These are phyloP conservation scores for Gaultheria prostrata DNA, from an alignment of 148 eudicot genomes.

Conservation along the genomic window DNA sequence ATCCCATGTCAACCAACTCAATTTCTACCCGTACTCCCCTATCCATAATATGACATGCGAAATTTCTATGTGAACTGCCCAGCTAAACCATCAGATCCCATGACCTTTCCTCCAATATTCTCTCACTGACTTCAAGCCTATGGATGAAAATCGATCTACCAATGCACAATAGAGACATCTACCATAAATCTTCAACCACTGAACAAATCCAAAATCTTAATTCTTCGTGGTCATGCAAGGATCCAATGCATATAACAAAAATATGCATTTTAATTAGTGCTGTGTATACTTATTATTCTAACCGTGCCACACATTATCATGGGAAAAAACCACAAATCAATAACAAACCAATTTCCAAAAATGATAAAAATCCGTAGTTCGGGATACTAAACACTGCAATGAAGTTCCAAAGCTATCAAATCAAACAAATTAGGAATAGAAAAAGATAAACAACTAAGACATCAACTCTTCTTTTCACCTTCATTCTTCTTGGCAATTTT, in stretches of 20 bases:
- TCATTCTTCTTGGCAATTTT: constrained; percentile 52
- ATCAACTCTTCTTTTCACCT: constrained; percentile 52
- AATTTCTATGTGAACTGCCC: not conserved
- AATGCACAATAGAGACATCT: not conserved
- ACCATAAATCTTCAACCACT: not conserved
- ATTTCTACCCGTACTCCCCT: not conserved
- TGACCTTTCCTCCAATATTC: not conserved
- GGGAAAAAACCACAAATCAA: not conserved
- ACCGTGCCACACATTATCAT: not conserved
- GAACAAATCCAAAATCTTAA: not conserved
- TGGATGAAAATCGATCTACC: not conserved
- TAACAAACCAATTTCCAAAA: not conserved
- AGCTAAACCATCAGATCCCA: not conserved
- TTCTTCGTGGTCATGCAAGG: not conserved
- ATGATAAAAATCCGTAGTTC: not conserved
- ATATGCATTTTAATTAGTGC: not conserved
- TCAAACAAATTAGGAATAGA: not conserved
- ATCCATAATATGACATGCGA: not conserved
- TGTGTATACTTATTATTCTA: not conserved
- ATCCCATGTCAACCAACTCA: not conserved
- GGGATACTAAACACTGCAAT: not conserved
- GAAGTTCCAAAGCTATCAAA: constrained; percentile 3
- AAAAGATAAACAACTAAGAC: not conserved
- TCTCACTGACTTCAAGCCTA: not conserved
- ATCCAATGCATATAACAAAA: not conserved